Conservation (phyloP, 2,329 filamentous ascomycete species). For the Emmonsiellopsis sp. region DNA sequence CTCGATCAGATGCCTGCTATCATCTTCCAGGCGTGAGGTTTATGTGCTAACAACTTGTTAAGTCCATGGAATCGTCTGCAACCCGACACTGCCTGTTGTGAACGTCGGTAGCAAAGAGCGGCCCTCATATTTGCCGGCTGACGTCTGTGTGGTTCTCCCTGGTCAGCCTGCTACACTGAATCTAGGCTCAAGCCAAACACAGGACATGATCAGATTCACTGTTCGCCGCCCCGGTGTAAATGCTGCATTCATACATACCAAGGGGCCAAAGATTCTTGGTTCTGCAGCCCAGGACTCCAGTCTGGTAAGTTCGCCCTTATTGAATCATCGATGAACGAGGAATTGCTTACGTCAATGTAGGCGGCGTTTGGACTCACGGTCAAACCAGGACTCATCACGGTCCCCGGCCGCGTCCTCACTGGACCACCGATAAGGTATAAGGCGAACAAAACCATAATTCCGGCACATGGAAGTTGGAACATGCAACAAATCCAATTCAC, state of each 20-base stretch:
- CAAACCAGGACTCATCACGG: conserved; percentile 55
- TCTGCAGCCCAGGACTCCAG: conserved; percentile 42
- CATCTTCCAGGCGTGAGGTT: not conserved
- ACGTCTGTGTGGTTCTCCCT: conserved; percentile 54
- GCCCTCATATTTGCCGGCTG: conserved; percentile 58
- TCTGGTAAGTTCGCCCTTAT: no score
- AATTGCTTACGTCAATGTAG: conserved; percentile 15
- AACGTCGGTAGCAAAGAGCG: conserved; percentile 53
- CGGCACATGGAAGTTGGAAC: conserved; percentile 58
- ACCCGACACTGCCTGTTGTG: conserved; percentile 47
- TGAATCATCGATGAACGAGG: no score
- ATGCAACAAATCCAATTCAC: conserved; percentile 51
- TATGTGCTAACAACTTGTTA: conserved; percentile 3
- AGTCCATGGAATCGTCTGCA: conserved; percentile 33
- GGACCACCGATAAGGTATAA: conserved; percentile 55
- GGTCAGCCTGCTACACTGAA: conserved; percentile 57
- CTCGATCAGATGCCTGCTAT: no score
- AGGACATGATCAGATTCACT: conserved; percentile 63
- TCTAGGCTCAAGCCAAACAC: conserved; percentile 53
- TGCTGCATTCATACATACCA: conserved; percentile 53
- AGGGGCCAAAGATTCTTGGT: conserved; percentile 48
- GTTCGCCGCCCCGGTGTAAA: conserved; percentile 59
- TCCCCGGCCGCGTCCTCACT: conserved; percentile 59
- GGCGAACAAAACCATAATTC: conserved; percentile 21
- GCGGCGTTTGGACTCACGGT: conserved; percentile 28